These are phyloP conservation scores for Lichtheimia hyalospora DNA, from an alignment of 371 early-diverging fungal species.

Conservation along the genomic window DNA sequence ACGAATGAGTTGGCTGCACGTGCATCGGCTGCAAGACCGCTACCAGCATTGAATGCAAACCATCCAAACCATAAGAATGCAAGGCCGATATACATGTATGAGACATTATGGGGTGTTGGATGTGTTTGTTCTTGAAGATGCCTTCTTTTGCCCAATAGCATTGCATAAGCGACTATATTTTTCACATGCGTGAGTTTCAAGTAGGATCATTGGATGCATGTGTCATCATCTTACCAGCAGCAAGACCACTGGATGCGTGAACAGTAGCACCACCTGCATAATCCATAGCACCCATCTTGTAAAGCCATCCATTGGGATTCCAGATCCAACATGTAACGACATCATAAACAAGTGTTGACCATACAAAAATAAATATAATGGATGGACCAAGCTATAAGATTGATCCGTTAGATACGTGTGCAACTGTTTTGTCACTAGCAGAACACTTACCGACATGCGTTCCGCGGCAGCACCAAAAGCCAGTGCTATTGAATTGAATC, in stretches of 20 bases:
- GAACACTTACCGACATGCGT: constrained; percentile 59
- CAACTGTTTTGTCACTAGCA: neutral
- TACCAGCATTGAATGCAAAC: constrained; percentile 43
- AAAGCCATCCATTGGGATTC: constrained; percentile 77
- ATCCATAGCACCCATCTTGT: constrained; percentile 73
- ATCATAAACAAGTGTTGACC: constrained; percentile 84
- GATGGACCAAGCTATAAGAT: constrained; percentile 59
- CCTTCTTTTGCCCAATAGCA: constrained; percentile 74
- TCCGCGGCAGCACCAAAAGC: constrained; percentile 86
- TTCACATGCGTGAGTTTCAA: too few species aligned
- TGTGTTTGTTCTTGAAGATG: constrained; percentile 62
- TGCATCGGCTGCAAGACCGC: constrained; percentile 70
- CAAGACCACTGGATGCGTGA: constrained; percentile 84
- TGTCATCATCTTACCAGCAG: constrained; percentile 37
- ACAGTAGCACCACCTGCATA: constrained; percentile 87
- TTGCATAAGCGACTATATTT: constrained; percentile 65
- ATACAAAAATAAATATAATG: constrained; percentile 76
- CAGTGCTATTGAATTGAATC: constrained; percentile 45
- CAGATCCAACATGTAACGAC: constrained; percentile 86
- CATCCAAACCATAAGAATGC: constrained; percentile 75
- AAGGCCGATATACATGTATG: constrained; percentile 78
- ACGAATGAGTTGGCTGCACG: constrained; percentile 75
- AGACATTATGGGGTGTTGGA: constrained; percentile 79
- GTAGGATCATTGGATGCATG: too few species aligned
- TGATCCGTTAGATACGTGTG: neutral